Evolutionary conservation across 2,329 filamentous ascomycete genomes (phyloP), one percentile per base, ranked within the genome.

Genomic region (Juglanconis sp.): DNA sequence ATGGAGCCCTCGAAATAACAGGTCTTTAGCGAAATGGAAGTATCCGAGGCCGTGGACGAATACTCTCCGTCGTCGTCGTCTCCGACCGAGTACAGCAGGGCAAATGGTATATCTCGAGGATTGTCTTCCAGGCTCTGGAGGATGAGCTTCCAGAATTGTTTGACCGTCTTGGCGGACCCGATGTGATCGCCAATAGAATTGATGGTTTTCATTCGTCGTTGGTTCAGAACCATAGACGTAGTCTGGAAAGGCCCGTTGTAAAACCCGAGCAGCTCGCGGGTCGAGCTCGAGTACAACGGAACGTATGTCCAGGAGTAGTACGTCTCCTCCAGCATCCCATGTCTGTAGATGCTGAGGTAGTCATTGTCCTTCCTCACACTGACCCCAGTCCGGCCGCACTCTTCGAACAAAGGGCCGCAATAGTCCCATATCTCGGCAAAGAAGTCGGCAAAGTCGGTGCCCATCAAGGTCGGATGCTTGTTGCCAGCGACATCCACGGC

Each of bases 401-500:
- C 73, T 15, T 73, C 68, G 31, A 75, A 72, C 2, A 71, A 60
- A 6, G 70, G 66, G 5, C 66, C 68, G 5, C 70, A 61, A 5
- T 70, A 66, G 13, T 73, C 71, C 72, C 73, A 76, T 1, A 71
- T 63, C 65, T 88, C 85, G 1, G 77, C 70, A 78, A 85, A 87
- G 1, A 83, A 84, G 2, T 83, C 79, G 8, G 76, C 77, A 66
- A 87, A 71, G 31, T 74, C 81, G 44, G 81, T 81, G 0, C 86
- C 86, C 78, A 88, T 86, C 31, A 88, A 71, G 1, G 69, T 70
- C 0, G 85, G 85, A 63, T 88, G 85, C 62, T 87, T 87, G 64
- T 86, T 81, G 3, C 85, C 86, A 7, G 85, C 84, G 4, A 87
- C 77, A 44, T 81, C 69, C 46, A 75, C 70, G 52, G 86, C 72